Conservation (phyloP, 176 grass and related monocot genomes). For the Rhynchospora breviuscula region DNA sequence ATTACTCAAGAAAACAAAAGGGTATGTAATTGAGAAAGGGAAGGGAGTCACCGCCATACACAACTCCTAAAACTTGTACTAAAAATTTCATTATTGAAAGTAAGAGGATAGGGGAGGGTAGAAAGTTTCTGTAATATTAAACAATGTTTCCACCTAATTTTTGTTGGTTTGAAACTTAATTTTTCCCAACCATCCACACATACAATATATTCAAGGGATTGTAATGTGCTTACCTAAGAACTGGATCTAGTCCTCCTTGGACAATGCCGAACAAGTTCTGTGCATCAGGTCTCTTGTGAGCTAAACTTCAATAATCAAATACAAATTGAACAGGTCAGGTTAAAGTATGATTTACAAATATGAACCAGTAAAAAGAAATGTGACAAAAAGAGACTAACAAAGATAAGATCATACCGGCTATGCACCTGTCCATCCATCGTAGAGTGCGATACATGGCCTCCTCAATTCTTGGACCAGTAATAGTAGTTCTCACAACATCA, state of each 20-base stretch:
- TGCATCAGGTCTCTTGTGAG: constrained; percentile 88
- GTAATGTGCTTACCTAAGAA: constrained; percentile 61
- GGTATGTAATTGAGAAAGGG: neutral
- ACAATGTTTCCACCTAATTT: neutral
- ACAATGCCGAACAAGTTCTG: constrained; percentile 98
- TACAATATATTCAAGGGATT: neutral
- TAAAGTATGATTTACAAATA: neutral
- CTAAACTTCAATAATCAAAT: constrained; percentile 52
- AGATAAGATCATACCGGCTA: constrained; percentile 60
- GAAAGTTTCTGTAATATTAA: neutral
- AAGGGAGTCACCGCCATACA: neutral
- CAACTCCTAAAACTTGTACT: neutral
- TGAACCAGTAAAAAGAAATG: neutral
- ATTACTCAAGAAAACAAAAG: too few relatives aligned
- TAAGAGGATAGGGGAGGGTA: neutral
- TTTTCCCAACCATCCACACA: neutral
- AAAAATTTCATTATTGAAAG: neutral
- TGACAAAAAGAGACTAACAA: neutral
- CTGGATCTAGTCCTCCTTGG: constrained; percentile 94
- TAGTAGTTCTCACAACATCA: constrained; percentile 97
- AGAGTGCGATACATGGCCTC: constrained; percentile 97
- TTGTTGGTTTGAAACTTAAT: neutral
- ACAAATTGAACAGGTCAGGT: neutral
- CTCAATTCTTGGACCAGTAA: constrained; percentile 93
- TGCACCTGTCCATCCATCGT: constrained; percentile 99